These are phyloP conservation scores for Mycocentrospora acerina DNA, from an alignment of 2,329 filamentous ascomycete genomes.

Conservation along the genomic window DNA sequence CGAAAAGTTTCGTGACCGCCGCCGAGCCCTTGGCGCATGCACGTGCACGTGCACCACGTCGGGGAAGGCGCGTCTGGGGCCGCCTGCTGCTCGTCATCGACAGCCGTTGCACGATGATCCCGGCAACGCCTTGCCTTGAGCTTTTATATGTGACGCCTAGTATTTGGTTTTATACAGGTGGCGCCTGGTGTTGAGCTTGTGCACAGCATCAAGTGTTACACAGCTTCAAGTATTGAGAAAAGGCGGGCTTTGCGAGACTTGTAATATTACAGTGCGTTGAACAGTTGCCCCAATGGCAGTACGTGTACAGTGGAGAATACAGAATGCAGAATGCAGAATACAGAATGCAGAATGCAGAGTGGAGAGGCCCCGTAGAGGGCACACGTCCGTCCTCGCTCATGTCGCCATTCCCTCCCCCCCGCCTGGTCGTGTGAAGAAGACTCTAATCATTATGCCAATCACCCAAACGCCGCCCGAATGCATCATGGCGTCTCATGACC, in stretches of 20 bases:
- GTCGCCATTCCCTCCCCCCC: neutral
- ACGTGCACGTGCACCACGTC: slow-evolving; percentile 2
- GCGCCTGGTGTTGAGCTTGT: too few species aligned
- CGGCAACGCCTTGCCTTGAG: too few species aligned
- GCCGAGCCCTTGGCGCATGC: slow-evolving; percentile 12
- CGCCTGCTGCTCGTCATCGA: neutral
- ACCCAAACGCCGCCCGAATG: slow-evolving; percentile 17
- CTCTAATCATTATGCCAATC: slow-evolving; percentile 15
- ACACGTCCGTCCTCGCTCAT: neutral
- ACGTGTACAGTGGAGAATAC: neutral
- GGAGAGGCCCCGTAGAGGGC: neutral
- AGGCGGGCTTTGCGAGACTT: too few species aligned
- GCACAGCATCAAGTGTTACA: too few species aligned
- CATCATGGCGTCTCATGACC: neutral
- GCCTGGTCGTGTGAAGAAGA: slow-evolving; percentile 1
- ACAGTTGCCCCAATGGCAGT: too few species aligned
- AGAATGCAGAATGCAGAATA: too few species aligned
- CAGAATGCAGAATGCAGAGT: too few species aligned
- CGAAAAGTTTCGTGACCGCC: slow-evolving; percentile 14
- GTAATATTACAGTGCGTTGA: too few species aligned
- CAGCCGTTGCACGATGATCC: neutral
- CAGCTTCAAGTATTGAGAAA: too few species aligned
- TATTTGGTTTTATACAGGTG: too few species aligned
- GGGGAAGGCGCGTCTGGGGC: slow-evolving; percentile 4
- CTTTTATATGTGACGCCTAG: too few species aligned